phyloP scores from a whole-genome alignment of 108 stramenopile species.

The Aurantiochytrium sp. region DNA sequence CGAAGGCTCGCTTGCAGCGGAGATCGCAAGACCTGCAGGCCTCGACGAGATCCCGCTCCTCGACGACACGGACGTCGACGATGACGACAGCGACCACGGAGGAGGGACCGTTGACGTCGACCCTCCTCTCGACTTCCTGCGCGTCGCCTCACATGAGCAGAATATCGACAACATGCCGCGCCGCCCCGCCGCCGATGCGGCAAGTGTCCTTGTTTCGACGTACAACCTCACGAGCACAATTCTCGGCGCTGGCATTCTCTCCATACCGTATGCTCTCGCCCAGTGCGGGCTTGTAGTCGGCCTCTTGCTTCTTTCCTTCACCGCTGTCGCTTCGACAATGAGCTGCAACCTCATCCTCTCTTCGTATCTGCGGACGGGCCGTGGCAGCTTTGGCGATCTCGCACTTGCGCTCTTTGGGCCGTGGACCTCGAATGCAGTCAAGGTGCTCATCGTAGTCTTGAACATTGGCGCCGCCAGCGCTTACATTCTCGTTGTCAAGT shows the following conservation, averaged over 20 bases:
- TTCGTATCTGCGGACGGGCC: neutral
- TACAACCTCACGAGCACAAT: slow-evolving; percentile 9
- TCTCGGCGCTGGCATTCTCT: slow-evolving; percentile 1
- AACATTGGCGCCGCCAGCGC: neutral
- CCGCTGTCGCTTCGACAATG: neutral
- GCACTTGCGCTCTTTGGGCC: neutral
- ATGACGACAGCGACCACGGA: neutral
- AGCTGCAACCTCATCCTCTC: slow-evolving; percentile 9
- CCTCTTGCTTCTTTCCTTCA: neutral
- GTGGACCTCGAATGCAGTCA: neutral
- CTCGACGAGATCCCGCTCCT: neutral
- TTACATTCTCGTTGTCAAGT: slow-evolving; percentile 1
- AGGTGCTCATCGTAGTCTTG: neutral
- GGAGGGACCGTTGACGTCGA: neutral
- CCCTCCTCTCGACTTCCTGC: neutral
- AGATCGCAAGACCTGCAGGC: neutral
- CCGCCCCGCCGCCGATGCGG: neutral
- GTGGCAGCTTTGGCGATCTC: neutral
- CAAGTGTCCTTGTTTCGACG: neutral
- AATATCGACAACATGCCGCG: neutral
- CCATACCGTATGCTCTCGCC: neutral
- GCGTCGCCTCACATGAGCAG: neutral
- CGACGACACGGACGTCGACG: neutral
- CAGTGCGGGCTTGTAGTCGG: neutral
- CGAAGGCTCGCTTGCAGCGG: neutral